Evolutionary conservation across 1,284 basidiomycete species (phyloP).

Genomic region (Marasmius tenuissimus): DNA sequence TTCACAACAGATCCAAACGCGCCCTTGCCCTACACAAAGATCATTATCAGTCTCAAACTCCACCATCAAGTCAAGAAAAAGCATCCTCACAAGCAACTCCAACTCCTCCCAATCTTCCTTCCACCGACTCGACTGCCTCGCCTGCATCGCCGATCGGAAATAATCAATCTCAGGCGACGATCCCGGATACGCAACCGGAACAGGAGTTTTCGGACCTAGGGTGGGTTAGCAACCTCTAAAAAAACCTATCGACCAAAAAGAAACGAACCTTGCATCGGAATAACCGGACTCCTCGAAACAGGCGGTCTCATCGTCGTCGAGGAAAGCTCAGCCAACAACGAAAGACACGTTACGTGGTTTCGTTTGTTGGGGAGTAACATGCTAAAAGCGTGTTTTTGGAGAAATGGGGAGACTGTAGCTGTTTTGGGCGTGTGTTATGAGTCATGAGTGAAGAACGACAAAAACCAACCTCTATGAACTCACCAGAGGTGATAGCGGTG

Average conservation of each 20-base stretch:
- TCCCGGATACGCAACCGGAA: constrained; percentile 34
- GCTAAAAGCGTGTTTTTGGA: constrained; percentile 49
- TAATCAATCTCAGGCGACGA: constrained; percentile 66
- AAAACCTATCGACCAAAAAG: not conserved
- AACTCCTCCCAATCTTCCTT: constrained; percentile 86
- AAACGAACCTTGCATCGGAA: constrained; percentile 31
- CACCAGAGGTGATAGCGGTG: constrained; percentile 45
- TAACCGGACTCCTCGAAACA: constrained; percentile 28
- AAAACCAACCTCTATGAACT: too few relatives aligned
- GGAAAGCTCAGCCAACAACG: constrained; percentile 41
- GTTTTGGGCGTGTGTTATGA: not conserved
- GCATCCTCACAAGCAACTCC: constrained; percentile 59
- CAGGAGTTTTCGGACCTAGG: constrained; percentile 47
- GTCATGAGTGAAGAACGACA: too few relatives aligned
- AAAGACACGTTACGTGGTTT: constrained; percentile 48
- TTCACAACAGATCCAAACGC: constrained; percentile 95
- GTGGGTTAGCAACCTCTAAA: not conserved
- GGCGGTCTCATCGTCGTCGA: constrained; percentile 30
- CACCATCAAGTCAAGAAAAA: not conserved
- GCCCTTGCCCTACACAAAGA: constrained; percentile 72
- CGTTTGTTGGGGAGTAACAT: constrained; percentile 66
- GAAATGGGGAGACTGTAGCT: constrained; percentile 52
- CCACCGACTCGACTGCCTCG: constrained; percentile 69
- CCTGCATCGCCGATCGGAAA: constrained; percentile 33
- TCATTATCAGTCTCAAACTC: not conserved